Conservation (phyloP, 176 grass and related monocot genomes). For the Dendrocalamus sinicus region DNA sequence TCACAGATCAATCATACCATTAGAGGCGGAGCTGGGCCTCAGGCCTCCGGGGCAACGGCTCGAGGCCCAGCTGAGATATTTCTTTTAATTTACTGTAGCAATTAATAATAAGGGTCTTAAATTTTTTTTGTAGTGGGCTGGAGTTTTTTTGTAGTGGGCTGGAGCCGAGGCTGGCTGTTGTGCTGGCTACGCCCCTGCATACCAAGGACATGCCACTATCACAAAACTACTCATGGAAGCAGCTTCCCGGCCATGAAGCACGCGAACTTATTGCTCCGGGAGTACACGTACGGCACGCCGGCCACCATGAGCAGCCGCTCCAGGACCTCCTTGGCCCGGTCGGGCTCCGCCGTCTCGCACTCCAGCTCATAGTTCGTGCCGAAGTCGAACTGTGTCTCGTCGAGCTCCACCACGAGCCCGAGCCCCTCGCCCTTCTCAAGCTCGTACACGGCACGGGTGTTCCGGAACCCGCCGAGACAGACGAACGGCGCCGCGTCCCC, state of each 20-base stretch:
- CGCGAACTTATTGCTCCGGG: conserved; percentile 74
- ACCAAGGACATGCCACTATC: background rate
- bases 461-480: conserved; percentile 85
- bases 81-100: too few relatives aligned
- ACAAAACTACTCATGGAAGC: conserved; percentile 54
- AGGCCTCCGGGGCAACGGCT: too few relatives aligned
- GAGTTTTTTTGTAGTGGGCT: too few relatives aligned
- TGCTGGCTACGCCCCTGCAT: too few relatives aligned
- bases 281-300: conserved; percentile 66
- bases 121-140: too few relatives aligned
- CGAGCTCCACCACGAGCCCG: conserved; percentile 69
- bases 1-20: background rate
- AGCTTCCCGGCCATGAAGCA: conserved; percentile 79
- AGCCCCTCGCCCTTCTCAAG: conserved; percentile 49
- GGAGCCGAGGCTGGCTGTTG: too few relatives aligned
- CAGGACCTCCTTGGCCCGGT: conserved; percentile 60
- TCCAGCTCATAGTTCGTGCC: conserved; percentile 79
- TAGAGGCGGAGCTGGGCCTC: too few relatives aligned
- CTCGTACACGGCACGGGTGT: conserved; percentile 73
- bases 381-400: conserved; percentile 80
- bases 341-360: conserved; percentile 76
- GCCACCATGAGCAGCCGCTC: conserved; percentile 68
- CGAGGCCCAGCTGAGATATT: too few relatives aligned
- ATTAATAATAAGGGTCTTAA: too few relatives aligned
- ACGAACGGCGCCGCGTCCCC: conserved; percentile 45